phyloP scores from a whole-genome alignment of 148 eudicot species.

The Persicaria tinctoria region DNA sequence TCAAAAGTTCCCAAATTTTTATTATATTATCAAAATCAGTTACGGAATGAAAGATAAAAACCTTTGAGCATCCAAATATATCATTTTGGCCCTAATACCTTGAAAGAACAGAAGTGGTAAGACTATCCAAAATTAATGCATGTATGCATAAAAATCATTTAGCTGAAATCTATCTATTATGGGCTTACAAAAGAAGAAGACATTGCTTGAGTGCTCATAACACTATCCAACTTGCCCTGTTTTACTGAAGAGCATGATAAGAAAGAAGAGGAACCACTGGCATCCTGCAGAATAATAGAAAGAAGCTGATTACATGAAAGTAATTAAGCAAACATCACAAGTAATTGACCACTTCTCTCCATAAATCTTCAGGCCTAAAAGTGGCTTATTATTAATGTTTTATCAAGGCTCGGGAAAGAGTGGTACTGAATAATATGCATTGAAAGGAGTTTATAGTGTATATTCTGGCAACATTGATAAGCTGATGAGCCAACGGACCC shows the following conservation, averaged over 20 bases:
- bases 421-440: no score
- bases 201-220: conserved; percentile 23
- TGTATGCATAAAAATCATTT: neutral
- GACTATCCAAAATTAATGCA: neutral
- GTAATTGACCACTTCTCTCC: neutral
- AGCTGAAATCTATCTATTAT: conserved; percentile 1
- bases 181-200: conserved; percentile 39
- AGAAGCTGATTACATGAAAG: neutral
- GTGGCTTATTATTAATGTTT: neutral
- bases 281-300: conserved; percentile 22
- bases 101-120: neutral
- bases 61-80: neutral
- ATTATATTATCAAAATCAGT: no score
- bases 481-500: no score
- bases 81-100: neutral
- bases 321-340: neutral
- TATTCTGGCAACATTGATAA: no score
- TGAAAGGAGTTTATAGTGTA: no score
- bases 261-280: conserved; percentile 24
- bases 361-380: neutral
- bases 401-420: neutral
- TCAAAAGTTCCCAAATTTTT: neutral
- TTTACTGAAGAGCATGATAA: conserved; percentile 25
- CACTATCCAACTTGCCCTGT: conserved; percentile 24
- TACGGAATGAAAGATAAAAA: neutral